Evolutionary conservation across 306 rosid species (phyloP), one percentile per base, ranked within the genome.

Genomic region (Dicorynia guianensis): DNA sequence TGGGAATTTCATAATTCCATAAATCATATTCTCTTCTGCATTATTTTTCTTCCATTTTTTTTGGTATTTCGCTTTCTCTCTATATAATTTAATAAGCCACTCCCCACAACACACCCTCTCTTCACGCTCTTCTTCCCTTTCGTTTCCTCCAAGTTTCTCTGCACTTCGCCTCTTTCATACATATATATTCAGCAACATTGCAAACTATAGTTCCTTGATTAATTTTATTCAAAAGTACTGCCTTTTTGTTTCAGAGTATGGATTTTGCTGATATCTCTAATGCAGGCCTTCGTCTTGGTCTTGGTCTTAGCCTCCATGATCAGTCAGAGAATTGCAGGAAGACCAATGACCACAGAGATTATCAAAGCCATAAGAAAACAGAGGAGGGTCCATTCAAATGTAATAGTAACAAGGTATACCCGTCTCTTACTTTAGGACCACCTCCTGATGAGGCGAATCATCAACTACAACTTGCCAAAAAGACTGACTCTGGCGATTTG

Each of bases 371-470:
- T 39, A 81, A 74, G 53, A 63, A 69, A 20, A 77, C 64, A 63
- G 79, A 73, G 70, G 85, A 81, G 38, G 19, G 60, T 64, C 80
- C 79, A 19, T 57, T 80, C 61, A 89, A 71, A 63, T 49, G 89
- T 72, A 67, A 70, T 76, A 25, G 30, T 2, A 25, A 25, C 30
- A 69, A 70, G 76, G 58, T 54, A 11, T 66, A 86, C 57, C 93
- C 96, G 20, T 77, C 86, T 69, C 89, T 93, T 15, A 83, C 85
- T 2, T 83, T 94, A 46, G 92, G 93, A 11, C 88, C 81, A 8
- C 79, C 89, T 14, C 30, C 1, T 25, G 54, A 72, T 17, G 61
- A 62, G 39, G 67, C n/a, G 3, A 14, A 54, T 25, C 30, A 25
- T 66, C 68, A 58, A 75, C 43, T 17, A 46, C 30, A 25, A 25